phyloP scores from a whole-genome alignment of 2,329 filamentous ascomycete species.

The Scytalidium lignicola region DNA sequence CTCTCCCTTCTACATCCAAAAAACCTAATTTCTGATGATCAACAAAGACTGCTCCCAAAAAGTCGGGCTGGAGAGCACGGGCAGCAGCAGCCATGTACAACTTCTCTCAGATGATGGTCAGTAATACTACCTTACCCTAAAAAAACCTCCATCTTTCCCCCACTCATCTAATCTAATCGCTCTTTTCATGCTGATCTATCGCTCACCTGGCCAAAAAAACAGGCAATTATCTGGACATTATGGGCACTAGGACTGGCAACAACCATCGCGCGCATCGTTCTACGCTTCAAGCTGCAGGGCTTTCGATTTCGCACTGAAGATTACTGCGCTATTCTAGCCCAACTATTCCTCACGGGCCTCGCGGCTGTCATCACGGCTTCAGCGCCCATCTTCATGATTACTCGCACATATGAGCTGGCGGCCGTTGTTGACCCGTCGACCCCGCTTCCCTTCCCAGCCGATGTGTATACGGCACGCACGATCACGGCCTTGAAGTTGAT shows the following conservation, averaged over 20 bases:
- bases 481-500: constrained; percentile 4
- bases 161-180: too few species aligned
- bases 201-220: too few species aligned
- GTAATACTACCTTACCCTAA: too few species aligned
- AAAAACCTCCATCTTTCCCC: too few species aligned
- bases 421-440: background rate
- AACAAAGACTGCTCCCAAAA: too few species aligned
- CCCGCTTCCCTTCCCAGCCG: background rate
- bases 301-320: constrained; percentile 3
- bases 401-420: constrained; percentile 1
- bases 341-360: constrained; percentile 1
- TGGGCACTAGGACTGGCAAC: constrained; percentile 2
- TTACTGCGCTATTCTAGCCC: constrained; percentile 1
- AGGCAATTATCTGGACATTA: constrained; percentile 4
- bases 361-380: background rate
- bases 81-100: too few species aligned
- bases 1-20: too few species aligned
- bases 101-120: too few species aligned
- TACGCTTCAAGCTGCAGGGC: constrained; percentile 1
- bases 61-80: too few species aligned
- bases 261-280: constrained; percentile 2
- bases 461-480: constrained; percentile 1
- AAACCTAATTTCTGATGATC: too few species aligned
- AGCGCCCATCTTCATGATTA: constrained; percentile 1
- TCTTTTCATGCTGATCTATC: too few species aligned